Base-by-base conservation (phyloP, 1,284 basidiomycete species). In the Microbotryum scabiosae region DNA sequence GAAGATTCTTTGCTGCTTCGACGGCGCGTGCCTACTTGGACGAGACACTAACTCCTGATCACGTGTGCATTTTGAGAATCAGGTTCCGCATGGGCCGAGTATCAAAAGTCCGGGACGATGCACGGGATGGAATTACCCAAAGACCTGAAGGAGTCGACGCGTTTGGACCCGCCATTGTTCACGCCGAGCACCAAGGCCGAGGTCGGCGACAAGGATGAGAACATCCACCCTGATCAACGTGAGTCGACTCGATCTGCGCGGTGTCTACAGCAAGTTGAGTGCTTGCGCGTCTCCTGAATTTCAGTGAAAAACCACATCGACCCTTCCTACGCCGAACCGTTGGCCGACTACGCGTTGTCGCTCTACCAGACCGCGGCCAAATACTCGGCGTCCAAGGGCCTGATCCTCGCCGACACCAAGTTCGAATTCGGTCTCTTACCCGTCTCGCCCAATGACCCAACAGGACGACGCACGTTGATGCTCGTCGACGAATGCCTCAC, bases 111-210 rank as follows among this genome's bases (percentile, higher is more conserved):
- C 1, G 85, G 88, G 48, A 97, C 91, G 0, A 87, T 96, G 16
- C 94, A 98, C 72, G 88, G 88, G 5, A 90, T 96, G 51, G 73
- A 78, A 20, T 79, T 97, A 57, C 85, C 87, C 0, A 75, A 81
- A 3, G 89, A 86, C 8, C 78, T 97, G 28, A 78, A 86, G n/a
- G 94, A 99, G 78, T 89, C 87, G 8, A 80, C 88, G 68, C 85
- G 87, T 71, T 78, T 97, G 30, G 82, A 85, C 8, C 79, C 86
- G 69, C 89, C 94, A 0, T 77, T 97, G 51, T 96, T 98, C 74
- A 98, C 96, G 0, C 96, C 96, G 0, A 94, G 90, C 1, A 98
- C 94, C 12, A 98, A 99, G 75, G 96, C 94, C 0, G 92, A 93
- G 62, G 85, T 89, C 71, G 96, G 96, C 7, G 81, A 82, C 46